A percentile compares a stretch with the other conserved stretches of the same genome.
Evolutionary conservation across 805 yeast genomes (phyloP).

Genomic region (Schwanniomyces vanrijiae): DNA sequence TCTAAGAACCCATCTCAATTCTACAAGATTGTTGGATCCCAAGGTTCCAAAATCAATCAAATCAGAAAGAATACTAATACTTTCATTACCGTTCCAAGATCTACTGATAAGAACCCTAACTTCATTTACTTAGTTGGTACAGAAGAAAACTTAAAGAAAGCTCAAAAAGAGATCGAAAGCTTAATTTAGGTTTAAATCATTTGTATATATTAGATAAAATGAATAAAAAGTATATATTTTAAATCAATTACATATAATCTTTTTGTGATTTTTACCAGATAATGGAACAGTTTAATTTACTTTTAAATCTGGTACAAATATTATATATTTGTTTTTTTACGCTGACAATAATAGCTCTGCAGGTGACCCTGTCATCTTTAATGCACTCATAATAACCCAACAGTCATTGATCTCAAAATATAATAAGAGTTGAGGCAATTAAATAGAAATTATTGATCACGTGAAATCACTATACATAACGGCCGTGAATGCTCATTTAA

Average conservation of each 20-base stretch:
- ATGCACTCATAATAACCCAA: too few relatives aligned
- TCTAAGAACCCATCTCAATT: slow-evolving; percentile 51
- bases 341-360: neutral
- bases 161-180: slow-evolving; percentile 21
- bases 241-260: neutral
- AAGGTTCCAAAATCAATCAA: slow-evolving; percentile 63
- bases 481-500: neutral
- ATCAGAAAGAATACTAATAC: slow-evolving; percentile 61
- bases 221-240: neutral
- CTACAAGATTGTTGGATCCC: slow-evolving; percentile 72
- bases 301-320: too few relatives aligned
- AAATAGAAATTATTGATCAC: too few relatives aligned
- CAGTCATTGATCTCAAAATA: too few relatives aligned
- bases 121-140: slow-evolving; percentile 63
- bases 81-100: slow-evolving; percentile 63
- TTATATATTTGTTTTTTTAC: neutral
- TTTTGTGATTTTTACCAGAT: too few relatives aligned
- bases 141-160: slow-evolving; percentile 46
- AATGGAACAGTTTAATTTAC: too few relatives aligned
- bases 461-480: neutral
- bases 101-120: slow-evolving; percentile 49
- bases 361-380: too few relatives aligned
- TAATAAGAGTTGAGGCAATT: too few relatives aligned
- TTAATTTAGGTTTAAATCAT: slow-evolving; percentile 5
- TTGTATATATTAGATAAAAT: neutral